phyloP scores from a whole-genome alignment of 192 early-diverging fungal genomes.

The Coemansia sp. region DNA sequence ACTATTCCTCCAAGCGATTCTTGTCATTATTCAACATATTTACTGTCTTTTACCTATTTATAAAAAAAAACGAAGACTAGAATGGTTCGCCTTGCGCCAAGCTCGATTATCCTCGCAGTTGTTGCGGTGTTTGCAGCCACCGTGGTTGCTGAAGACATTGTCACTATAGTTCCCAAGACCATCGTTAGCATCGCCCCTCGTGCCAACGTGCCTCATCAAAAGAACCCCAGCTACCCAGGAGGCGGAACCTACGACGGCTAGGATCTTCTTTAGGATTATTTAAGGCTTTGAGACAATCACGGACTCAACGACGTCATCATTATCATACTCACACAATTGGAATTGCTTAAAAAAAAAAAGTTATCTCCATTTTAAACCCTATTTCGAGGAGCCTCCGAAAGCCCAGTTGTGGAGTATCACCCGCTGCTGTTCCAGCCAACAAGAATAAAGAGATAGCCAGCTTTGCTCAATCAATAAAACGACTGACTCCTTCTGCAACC shows the following conservation, averaged over 20 bases:
- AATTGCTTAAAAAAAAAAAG: too few relatives aligned
- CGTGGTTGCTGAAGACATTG: background rate
- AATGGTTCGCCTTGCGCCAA: background rate
- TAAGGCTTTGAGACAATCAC: too few relatives aligned
- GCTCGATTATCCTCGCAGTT: background rate
- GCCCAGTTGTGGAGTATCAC: too few relatives aligned
- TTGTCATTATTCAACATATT: background rate
- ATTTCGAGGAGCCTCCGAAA: too few relatives aligned
- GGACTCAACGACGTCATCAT: too few relatives aligned
- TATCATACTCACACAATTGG: too few relatives aligned
- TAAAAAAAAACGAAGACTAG: background rate
- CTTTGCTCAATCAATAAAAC: background rate
- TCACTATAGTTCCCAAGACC: constrained; percentile 2
- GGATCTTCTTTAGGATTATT: background rate
- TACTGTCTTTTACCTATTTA: background rate
- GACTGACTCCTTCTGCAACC: background rate
- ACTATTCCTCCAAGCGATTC: background rate
- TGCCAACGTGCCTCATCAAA: background rate
- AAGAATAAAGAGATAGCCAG: background rate
- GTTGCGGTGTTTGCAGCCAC: background rate
- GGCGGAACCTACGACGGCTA: constrained; percentile 18
- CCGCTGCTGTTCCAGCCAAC: too few relatives aligned
- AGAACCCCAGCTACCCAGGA: constrained; percentile 11
- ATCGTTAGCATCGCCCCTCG: constrained; percentile 10
- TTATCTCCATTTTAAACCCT: too few relatives aligned